These are phyloP conservation scores for Candida peoriensis DNA, from an alignment of 805 yeast species.

Conservation along the genomic window DNA sequence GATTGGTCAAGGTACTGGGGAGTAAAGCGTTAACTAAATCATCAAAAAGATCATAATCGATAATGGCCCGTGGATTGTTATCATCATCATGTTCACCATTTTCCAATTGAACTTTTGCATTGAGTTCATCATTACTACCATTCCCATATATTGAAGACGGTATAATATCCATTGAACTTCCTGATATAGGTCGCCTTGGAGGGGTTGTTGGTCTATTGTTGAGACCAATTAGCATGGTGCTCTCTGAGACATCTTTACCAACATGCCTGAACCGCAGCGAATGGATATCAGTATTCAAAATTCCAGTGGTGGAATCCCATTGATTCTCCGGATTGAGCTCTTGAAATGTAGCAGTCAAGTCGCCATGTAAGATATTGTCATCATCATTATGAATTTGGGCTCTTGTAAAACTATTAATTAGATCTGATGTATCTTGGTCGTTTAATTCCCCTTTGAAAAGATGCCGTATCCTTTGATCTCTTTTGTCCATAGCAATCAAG, in stretches of 20 bases:
- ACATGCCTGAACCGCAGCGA: not conserved
- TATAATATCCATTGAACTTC: slow-evolving; percentile 18
- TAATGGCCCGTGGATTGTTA: not conserved
- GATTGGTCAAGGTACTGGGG: slow-evolving; percentile 4
- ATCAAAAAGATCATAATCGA: slow-evolving; percentile 12
- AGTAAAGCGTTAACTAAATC: slow-evolving; percentile 6
- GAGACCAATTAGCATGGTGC: slow-evolving; percentile 17
- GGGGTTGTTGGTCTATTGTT: slow-evolving; percentile 14
- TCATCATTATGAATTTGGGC: not conserved
- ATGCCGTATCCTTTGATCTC: slow-evolving; percentile 5
- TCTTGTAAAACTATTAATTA: slow-evolving; percentile 3
- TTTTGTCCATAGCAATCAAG: slow-evolving; percentile 2
- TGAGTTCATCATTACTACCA: not conserved
- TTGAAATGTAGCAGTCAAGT: not conserved
- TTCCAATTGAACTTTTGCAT: not conserved
- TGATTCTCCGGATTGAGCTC: not conserved
- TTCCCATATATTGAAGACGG: slow-evolving; percentile 3
- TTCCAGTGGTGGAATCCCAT: slow-evolving; percentile 5
- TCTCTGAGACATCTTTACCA: slow-evolving; percentile 19
- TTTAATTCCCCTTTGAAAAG: not conserved
- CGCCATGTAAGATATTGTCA: not conserved
- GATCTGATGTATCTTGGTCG: slow-evolving; percentile 4
- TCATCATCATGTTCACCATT: not conserved
- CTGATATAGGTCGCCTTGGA: slow-evolving; percentile 17
- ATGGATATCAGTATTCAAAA: slow-evolving; percentile 4